Evolutionary conservation across 2,329 filamentous ascomycete species (phyloP).

Genomic region (Penicillium sp.): DNA sequence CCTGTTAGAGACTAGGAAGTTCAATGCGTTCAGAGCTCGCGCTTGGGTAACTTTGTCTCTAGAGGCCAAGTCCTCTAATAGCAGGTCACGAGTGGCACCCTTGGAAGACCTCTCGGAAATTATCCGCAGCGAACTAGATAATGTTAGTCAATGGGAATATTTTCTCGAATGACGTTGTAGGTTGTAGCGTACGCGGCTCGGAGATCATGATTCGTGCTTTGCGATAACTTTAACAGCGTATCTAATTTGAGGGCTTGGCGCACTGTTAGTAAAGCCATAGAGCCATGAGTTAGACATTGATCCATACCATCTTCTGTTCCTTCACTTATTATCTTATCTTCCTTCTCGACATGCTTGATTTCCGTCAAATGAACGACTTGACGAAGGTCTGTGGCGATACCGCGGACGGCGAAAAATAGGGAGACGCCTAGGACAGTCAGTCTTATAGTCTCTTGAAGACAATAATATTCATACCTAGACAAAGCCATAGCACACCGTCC

Average conservation of each 20-base stretch:
- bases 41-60: constrained; percentile 39
- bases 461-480: constrained; percentile 41
- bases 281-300: background rate
- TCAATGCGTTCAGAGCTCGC: constrained; percentile 46
- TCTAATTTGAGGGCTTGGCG: constrained; percentile 58
- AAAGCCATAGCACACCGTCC: constrained; percentile 43
- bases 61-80: constrained; percentile 46
- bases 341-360: constrained; percentile 65
- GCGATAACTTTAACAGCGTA: constrained; percentile 68
- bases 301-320: constrained; percentile 67
- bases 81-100: constrained; percentile 40
- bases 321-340: constrained; percentile 73
- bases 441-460: too few relatives aligned
- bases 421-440: constrained; percentile 35
- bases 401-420: constrained; percentile 55
- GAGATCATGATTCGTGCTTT: constrained; percentile 72
- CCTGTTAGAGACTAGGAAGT: constrained; percentile 45
- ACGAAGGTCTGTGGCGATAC: constrained; percentile 56
- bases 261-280: constrained; percentile 18
- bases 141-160: constrained; percentile 53
- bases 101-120: constrained; percentile 49
- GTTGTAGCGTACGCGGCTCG: constrained; percentile 64
- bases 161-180: background rate
- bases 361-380: constrained; percentile 51
- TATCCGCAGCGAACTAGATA: constrained; percentile 52